Base-by-base conservation (phyloP, 371 early-diverging fungal genomes). In the Zychaea mexicana region DNA sequence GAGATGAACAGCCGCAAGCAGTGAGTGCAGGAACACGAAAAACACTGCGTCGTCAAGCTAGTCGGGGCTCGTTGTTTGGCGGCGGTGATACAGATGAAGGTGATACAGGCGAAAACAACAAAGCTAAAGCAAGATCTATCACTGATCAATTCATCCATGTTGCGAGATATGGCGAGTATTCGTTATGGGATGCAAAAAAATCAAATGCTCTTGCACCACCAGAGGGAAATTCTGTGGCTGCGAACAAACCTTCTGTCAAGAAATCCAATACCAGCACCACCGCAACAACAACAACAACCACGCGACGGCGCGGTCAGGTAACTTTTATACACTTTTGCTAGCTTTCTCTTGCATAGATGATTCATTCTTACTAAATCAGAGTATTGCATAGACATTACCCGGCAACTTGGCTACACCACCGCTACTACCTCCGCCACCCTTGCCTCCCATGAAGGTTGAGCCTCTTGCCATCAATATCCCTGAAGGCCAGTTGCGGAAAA, bases 391-490 rank as follows among this genome's bases (percentile, higher is more conserved):
- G 82, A 82, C 83, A 15, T 53, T 82, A 9, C 79, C 83, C 24
- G 83, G 83, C 26, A 78, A 65, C 57, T 59, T 79, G 21, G 73
- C 73, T 47, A 45, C 70, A 39, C 78, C 70, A 15, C 80, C 83
- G 13, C 60, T 73, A 21, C 54, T 73, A 22, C 70, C 68, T 47
- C 64, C 83, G 10, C 47, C 77, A 33, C 57, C 77, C n/a, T 45
- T 82, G 22, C 83, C 83, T 36, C 83, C 83, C 17, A 78, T 82
- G 75, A 82, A 82, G 63, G 72, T 82, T 2, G 83, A 79, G 42
- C 83, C 83, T 2, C 38, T 82, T 17, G 71, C 59, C 32, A 47
- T 76, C 72, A 9, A 59, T 71, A 57, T 65, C 71, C 62, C 24
- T 53, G 36, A 56, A 22, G 53, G 30, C 21, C 33, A 26, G 19